phyloP scores from a whole-genome alignment of 306 rosid species.

The Erythrophleum fordii region DNA sequence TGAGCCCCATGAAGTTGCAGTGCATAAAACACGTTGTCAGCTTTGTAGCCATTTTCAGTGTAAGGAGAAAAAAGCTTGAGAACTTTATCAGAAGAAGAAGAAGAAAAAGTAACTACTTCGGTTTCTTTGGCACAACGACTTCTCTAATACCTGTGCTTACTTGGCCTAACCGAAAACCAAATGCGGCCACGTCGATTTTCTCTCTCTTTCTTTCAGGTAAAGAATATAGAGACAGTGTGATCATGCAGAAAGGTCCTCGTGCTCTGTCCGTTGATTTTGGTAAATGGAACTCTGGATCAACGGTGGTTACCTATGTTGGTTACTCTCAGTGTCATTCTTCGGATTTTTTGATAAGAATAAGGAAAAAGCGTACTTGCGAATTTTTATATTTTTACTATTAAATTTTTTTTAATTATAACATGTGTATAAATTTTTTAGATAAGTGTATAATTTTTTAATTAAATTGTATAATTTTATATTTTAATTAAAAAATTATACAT shows the following conservation, averaged over 20 bases:
- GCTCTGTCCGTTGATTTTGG: not conserved
- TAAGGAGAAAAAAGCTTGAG: not conserved
- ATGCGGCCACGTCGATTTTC: not conserved
- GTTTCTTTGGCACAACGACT: slow-evolving; percentile 4
- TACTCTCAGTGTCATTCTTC: too few species aligned
- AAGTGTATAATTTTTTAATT: too few species aligned
- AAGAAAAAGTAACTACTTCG: not conserved
- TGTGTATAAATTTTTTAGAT: too few species aligned
- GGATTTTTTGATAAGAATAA: too few species aligned
- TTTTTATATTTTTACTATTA: too few species aligned
- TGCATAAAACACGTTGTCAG: slow-evolving; percentile 58
- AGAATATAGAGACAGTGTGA: not conserved
- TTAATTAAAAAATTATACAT: too few species aligned
- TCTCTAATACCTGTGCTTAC: not conserved
- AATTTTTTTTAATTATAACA: too few species aligned
- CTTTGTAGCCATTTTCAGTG: slow-evolving; percentile 59
- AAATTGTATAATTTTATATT: too few species aligned
- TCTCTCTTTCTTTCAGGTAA: not conserved
- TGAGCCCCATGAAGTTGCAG: slow-evolving; percentile 49
- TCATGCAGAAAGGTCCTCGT: not conserved
- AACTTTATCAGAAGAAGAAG: not conserved
- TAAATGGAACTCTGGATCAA: not conserved
- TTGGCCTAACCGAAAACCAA: not conserved
- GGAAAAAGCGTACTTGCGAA: too few species aligned
- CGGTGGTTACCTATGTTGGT: too few species aligned